Base-by-base conservation (phyloP, 192 early-diverging fungal genomes). In the Coemansia sp. region DNA sequence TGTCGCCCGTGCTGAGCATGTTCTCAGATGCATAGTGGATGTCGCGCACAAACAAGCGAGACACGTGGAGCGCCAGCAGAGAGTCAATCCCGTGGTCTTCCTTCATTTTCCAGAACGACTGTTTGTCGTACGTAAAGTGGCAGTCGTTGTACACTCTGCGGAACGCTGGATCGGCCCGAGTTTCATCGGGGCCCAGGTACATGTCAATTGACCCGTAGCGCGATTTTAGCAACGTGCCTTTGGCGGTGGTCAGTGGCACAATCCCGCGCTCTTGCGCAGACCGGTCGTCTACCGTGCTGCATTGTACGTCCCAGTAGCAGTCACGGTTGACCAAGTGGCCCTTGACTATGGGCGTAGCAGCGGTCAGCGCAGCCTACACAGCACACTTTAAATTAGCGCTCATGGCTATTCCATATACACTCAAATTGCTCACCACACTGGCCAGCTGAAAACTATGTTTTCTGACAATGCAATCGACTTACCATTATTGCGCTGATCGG, bases 281-380 rank as follows among this genome's bases (percentile, higher is more conserved):
- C 53, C 97, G 85, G 73, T 97, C 95, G 68, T 99, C 97, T 5
- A 97, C 94, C 40, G 85, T 84, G 28, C 84, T 86, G 58, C 93
- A 87, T 73, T 96, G 97, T 23, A 97, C 93, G 68, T 97, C 92
- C 97, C 97, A 99, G 76, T 96, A 86, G 78, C 92, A 91, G 73
- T 99, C 97, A 0, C 96, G 90, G 74, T 96, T 93, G 6, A 90
- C 86, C 64, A 99, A 68, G 72, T 92, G 90, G n/a, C 97, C 97
- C 17, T 91, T 84, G 62, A 89, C 96, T 31, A 96, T 92, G 12
- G 97, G 97, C 14, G 94, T 86, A 34, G 90, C 90, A 0, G 94
- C 97, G 0, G 93, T 89, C 63, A 99, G 73, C 14, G 97, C 94
- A 59, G 95, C 79, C 72, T 74, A 74, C 50, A 53, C n/a, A 34